These are phyloP conservation scores for Pseudevernia furfuracea DNA, from an alignment of 495 filamentous ascomycete genomes.

Conservation along the genomic window DNA sequence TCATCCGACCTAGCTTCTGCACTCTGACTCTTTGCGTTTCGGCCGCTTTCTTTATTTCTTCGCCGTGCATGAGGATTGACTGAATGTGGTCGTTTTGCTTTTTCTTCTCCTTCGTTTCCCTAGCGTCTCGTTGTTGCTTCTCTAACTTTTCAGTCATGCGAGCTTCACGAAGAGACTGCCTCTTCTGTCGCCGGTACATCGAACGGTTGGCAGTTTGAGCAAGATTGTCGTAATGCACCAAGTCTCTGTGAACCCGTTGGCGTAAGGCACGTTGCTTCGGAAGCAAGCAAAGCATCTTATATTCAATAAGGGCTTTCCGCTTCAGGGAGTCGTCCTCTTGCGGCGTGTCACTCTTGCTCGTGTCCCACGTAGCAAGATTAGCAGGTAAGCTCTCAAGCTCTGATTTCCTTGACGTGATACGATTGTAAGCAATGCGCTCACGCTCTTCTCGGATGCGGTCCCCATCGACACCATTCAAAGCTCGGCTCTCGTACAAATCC, in stretches of 20 bases:
- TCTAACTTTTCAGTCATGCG: conserved; percentile 96
- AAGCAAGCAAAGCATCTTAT: conserved; percentile 75
- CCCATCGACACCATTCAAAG: conserved; percentile 41
- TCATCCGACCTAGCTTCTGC: conserved; percentile 79
- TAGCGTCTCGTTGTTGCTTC: conserved; percentile 94
- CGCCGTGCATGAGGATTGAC: conserved; percentile 59
- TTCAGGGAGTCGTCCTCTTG: conserved; percentile 76
- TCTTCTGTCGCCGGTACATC: conserved; percentile 88
- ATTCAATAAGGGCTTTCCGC: conserved; percentile 83
- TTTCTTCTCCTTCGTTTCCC: conserved; percentile 89
- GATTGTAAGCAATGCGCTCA: conserved; percentile 81
- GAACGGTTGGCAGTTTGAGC: conserved; percentile 90
- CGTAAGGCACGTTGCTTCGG: conserved; percentile 78
- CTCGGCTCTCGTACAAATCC: conserved; percentile 36
- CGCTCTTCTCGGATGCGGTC: conserved; percentile 75
- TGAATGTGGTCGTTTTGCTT: conserved; percentile 86
- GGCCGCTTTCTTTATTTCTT: conserved; percentile 53
- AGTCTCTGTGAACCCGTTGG: conserved; percentile 75
- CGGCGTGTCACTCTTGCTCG: conserved; percentile 57
- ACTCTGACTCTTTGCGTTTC: conserved; percentile 54
- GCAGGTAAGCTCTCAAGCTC: conserved; percentile 76
- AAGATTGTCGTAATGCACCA: conserved; percentile 88
- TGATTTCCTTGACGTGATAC: conserved; percentile 70
- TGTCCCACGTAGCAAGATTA: conserved; percentile 78
- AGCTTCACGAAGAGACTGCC: conserved; percentile 89